These are phyloP conservation scores for Fusarium stilboides DNA, from an alignment of 2,329 filamentous ascomycete species.

Conservation along the genomic window DNA sequence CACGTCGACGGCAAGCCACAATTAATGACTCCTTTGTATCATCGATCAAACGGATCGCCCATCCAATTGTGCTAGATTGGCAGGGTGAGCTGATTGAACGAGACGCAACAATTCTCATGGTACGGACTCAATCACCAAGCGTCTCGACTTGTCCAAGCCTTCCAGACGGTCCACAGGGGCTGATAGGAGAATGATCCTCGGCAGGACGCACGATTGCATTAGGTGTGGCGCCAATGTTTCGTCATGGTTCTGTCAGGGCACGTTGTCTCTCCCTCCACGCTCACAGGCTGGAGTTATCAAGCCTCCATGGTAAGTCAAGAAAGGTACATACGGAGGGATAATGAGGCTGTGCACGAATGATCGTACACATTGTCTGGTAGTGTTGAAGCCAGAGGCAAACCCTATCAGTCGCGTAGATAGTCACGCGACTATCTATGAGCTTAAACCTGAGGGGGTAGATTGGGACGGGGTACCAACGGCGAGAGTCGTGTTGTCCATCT, in stretches of 20 bases:
- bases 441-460: background rate
- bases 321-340: slow-evolving; percentile 15
- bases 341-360: slow-evolving; percentile 24
- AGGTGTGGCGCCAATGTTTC: slow-evolving; percentile 40
- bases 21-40: slow-evolving; percentile 24
- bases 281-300: slow-evolving; percentile 36
- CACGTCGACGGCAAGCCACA: slow-evolving; percentile 16
- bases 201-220: slow-evolving; percentile 30
- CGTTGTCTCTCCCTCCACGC: slow-evolving; percentile 37
- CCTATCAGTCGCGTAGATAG: slow-evolving; percentile 12
- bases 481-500: no score
- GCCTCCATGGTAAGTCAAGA: slow-evolving; percentile 20
- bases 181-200: slow-evolving; percentile 19
- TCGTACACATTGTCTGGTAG: background rate
- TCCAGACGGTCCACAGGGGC: slow-evolving; percentile 26
- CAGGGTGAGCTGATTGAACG: slow-evolving; percentile 12
- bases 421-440: slow-evolving; percentile 24
- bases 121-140: slow-evolving; percentile 23
- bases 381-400: slow-evolving; percentile 20
- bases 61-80: slow-evolving; percentile 5
- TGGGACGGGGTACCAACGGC: no score
- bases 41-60: slow-evolving; percentile 22
- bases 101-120: slow-evolving; percentile 6
- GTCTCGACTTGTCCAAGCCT: slow-evolving; percentile 23
- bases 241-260: slow-evolving; percentile 41